phyloP scores from a whole-genome alignment of 495 filamentous ascomycete species.

The Cryomyces antarcticus region DNA sequence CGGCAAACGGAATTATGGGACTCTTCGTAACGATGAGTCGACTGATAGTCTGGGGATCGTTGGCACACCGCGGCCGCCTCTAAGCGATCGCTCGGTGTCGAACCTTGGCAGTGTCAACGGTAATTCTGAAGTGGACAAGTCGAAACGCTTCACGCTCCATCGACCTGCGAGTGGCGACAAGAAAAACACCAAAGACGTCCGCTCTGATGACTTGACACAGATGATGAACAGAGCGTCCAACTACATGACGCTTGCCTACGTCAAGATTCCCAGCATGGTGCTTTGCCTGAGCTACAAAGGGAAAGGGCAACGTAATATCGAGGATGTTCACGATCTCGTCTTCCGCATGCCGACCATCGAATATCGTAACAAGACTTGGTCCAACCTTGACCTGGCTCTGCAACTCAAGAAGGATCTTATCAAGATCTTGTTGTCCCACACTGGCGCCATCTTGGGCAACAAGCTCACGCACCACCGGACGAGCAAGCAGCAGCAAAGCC shows the following conservation, averaged over 20 bases:
- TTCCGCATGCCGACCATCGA: slow-evolving; percentile 89
- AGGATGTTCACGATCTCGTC: slow-evolving; percentile 92
- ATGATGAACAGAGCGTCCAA: slow-evolving; percentile 93
- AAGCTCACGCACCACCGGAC: slow-evolving; percentile 66
- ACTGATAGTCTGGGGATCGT: slow-evolving; percentile 3
- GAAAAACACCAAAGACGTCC: slow-evolving; percentile 29
- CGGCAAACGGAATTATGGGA: neutral
- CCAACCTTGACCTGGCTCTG: slow-evolving; percentile 82
- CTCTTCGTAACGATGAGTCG: neutral
- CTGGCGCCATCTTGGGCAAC: slow-evolving; percentile 90
- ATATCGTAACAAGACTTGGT: slow-evolving; percentile 97
- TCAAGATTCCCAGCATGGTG: slow-evolving; percentile 85
- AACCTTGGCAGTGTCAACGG: neutral
- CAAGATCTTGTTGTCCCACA: slow-evolving; percentile 81
- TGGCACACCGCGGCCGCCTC: neutral
- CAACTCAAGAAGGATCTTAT: slow-evolving; percentile 87
- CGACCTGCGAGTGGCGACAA: slow-evolving; percentile 25
- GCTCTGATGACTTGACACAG: slow-evolving; percentile 83
- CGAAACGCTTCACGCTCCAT: slow-evolving; percentile 32
- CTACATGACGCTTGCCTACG: slow-evolving; percentile 91
- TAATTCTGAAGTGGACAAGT: slow-evolving; percentile 20
- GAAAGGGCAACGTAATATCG: slow-evolving; percentile 79
- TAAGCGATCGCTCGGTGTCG: neutral
- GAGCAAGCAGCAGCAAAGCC: slow-evolving; percentile 30
- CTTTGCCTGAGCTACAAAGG: slow-evolving; percentile 95